These are phyloP conservation scores for Fusarium sp. DNA, from an alignment of 2,329 filamentous ascomycete species.

Conservation along the genomic window DNA sequence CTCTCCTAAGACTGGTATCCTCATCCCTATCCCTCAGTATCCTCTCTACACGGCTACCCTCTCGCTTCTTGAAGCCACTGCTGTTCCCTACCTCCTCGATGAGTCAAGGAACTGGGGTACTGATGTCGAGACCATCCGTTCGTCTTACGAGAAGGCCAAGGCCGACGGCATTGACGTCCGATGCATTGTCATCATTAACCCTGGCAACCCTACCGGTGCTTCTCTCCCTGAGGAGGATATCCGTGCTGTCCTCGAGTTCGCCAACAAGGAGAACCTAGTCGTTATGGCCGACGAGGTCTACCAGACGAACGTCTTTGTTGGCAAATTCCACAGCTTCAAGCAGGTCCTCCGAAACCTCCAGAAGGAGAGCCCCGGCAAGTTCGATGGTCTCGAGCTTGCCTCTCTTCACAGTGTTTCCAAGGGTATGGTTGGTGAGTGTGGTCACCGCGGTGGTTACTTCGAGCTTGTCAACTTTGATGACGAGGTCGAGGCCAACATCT, in stretches of 20 bases:
- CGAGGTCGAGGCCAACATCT: slow-evolving; percentile 90
- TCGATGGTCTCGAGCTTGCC: slow-evolving; percentile 87
- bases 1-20: slow-evolving; percentile 79
- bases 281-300: slow-evolving; percentile 98
- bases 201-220: slow-evolving; percentile 95
- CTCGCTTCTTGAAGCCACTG: slow-evolving; percentile 83
- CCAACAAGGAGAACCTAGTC: slow-evolving; percentile 85
- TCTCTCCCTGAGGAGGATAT: slow-evolving; percentile 84
- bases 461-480: slow-evolving; percentile 91
- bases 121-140: slow-evolving; percentile 80
- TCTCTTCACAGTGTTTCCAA: slow-evolving; percentile 96
- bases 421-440: slow-evolving; percentile 99
- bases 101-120: slow-evolving; percentile 91
- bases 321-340: slow-evolving; percentile 97
- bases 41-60: slow-evolving; percentile 97
- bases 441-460: slow-evolving; percentile 97
- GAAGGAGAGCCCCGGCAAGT: slow-evolving; percentile 77
- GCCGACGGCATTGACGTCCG: slow-evolving; percentile 85
- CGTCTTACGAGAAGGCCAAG: slow-evolving; percentile 79
- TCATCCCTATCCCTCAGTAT: slow-evolving; percentile 97
- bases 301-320: slow-evolving; percentile 97
- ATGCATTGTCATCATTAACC: slow-evolving; percentile 97
- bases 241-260: slow-evolving; percentile 86
- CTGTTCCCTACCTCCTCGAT: slow-evolving; percentile 94
- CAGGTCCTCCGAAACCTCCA: slow-evolving; percentile 85